Base-by-base conservation (phyloP, 2,329 filamentous ascomycete genomes). In the Achaetomium macrosporum region DNA sequence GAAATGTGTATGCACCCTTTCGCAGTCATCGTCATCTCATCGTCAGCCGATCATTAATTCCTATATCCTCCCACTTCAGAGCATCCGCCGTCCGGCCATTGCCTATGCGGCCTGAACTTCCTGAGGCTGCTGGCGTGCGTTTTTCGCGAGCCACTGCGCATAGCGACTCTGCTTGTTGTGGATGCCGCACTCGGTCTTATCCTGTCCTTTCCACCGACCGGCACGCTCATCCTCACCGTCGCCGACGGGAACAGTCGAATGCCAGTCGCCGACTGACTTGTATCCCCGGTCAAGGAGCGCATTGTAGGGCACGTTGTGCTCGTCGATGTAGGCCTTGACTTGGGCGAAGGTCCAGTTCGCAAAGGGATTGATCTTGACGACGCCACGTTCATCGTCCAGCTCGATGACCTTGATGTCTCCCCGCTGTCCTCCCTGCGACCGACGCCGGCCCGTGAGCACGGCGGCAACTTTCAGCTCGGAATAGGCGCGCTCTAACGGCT, bases 221-320 rank as follows among this genome's bases (percentile, higher is more conserved):
- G 93, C 87, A 47, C 93, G 86, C 81, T 99, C 93, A 65, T 97
- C 93, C 73, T 99, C 93, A 60, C 88, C 88, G 54, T 92, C 90
- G 58, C 79, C 83, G 56, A 97, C 90, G 12, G 93, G 91, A 62
- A 83, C 86, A 4, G 93, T 99, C 47, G 90, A 96, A 78, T 99
- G 93, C 89, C 91, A 97, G 77, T 99, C 93, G 57, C 93, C 93
- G 58, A 99, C 80, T 60, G 90, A 96, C 80, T 97, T 96, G 80
- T 99, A 99, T n/a, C 93, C 93, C 55, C 77, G 79, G 73, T 96
- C 89, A 43, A 99, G 81, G 30, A 99, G 81, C 57, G 81, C 84
- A 69, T 99, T 99, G 78, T 96, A 97, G 0, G 93, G 93, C 4
- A 99, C 90, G 56, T 90, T 73, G 76, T 96, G 82, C 65, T 87